Percentiles rank a stretch among this genome's conserved stretches.
Evolutionary conservation across 805 yeast genomes (phyloP).

Genomic region (Cyberlindnera mycetangii): DNA sequence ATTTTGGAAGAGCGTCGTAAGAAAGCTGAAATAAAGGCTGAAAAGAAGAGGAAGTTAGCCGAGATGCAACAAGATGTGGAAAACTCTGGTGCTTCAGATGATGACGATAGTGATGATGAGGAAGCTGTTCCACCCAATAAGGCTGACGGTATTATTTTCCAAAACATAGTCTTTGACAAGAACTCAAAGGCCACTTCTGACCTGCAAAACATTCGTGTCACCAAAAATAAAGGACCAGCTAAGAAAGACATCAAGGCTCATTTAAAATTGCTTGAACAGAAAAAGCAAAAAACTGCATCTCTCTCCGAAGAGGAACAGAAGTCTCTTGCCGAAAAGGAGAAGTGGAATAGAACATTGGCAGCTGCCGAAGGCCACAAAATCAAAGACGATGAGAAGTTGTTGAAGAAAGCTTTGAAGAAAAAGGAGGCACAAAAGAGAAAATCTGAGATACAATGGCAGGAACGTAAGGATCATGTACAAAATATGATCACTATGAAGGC

Average conservation of each 20-base stretch:
- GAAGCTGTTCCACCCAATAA: conserved; percentile 31
- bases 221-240: conserved; percentile 78
- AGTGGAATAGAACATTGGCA: conserved; percentile 81
- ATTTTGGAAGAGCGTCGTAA: conserved; percentile 64
- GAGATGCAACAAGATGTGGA: conserved; percentile 38
- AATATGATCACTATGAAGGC: conserved; percentile 70
- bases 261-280: conserved; percentile 67
- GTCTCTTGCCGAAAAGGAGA: conserved; percentile 62
- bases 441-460: conserved; percentile 90
- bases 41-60: conserved; percentile 37
- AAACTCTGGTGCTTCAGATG: conserved; percentile 40
- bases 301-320: conserved; percentile 61
- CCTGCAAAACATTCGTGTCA: conserved; percentile 52
- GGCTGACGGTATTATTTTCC: conserved; percentile 57
- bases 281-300: conserved; percentile 57
- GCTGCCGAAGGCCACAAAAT: conserved; percentile 88
- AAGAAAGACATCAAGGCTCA: conserved; percentile 84
- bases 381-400: conserved; percentile 84
- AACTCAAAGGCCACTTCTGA: conserved; percentile 81
- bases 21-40: conserved; percentile 34
- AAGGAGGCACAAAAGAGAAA: conserved; percentile 81
- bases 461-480: conserved; percentile 76
- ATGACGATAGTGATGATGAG: conserved; percentile 34
- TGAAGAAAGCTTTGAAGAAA: conserved; percentile 81
- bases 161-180: conserved; percentile 77